Base-by-base conservation (phyloP, 2,329 filamentous ascomycete species). In the Chrysoporthe deuterocubensis region DNA sequence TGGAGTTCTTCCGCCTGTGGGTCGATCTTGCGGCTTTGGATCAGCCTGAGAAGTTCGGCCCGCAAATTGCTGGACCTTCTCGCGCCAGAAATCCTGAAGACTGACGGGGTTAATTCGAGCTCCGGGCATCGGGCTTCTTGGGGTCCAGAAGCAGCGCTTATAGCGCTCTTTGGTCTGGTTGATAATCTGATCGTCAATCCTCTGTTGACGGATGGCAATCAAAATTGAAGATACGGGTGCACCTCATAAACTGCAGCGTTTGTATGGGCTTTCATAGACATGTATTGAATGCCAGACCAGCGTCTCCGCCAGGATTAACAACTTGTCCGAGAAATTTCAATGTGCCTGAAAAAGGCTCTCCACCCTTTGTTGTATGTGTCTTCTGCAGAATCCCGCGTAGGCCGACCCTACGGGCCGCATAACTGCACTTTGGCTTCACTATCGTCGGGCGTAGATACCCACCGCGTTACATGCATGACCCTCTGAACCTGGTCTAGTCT, bases 391-490 rank as follows among this genome's bases (percentile, higher is more conserved):
- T 57, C 3, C 34, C 13, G 14, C 16, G 32, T 21, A 54, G 26
- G 26, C 50, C 26, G 50, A 4, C 50, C 13, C 26, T 21, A 54
- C 14, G 50, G 34, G 16, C 34, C 54, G 16, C 7, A 40, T 40
- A 46, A 44, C 9, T 32, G 43, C 43, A 50, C 59, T 62, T 62
- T 62, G 16, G 1, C 32, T 44, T 43, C 64, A 68, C 21, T n/a
- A 4, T 62, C 32, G 44, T 34, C 44, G 59, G n/a, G 59, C 59
- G 54, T 40, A 57, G 26, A 32, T 26, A 56, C 40, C 63, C 58
- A 66, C 64, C 34, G 16, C 34, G n/a, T 9, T 54, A 37, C 44
- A 63, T 66, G 64, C 64, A 52, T 14, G 63, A 21, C 16, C 13
- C 52, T 40, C 18, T 52, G 6, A 48, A 54, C 14, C 26, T 26